Percentiles rank a stretch among this genome's conserved stretches.
phyloP scores from a whole-genome alignment of 2,329 filamentous ascomycete genomes.

The Stenocarpella maydis region DNA sequence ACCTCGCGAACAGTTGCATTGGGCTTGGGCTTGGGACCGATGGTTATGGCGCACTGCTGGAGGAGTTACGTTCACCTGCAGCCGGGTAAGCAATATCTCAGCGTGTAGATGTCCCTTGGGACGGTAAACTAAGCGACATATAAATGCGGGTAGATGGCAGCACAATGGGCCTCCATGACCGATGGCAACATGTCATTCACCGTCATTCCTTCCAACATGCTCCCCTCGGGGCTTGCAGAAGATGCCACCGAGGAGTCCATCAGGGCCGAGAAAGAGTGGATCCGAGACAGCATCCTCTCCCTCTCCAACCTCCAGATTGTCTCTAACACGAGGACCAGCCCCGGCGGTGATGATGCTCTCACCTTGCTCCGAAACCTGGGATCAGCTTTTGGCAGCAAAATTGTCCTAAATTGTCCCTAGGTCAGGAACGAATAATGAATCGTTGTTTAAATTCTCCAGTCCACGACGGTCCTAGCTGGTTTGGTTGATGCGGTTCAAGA shows the following conservation, averaged over 20 bases:
- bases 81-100: conserved; percentile 42
- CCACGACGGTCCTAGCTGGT: not conserved
- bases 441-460: not conserved
- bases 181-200: conserved; percentile 45
- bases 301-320: conserved; percentile 49
- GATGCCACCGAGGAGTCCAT: conserved; percentile 38
- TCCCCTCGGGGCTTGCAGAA: conserved; percentile 37
- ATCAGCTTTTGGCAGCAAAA: no score
- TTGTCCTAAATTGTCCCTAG: no score
- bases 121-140: not conserved
- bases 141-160: conserved; percentile 44
- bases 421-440: not conserved
- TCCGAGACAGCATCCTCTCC: conserved; percentile 48
- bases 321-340: conserved; percentile 40
- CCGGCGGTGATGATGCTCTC: conserved; percentile 45
- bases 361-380: conserved; percentile 51
- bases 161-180: conserved; percentile 51
- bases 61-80: conserved; percentile 54
- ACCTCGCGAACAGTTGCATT: conserved; percentile 54
- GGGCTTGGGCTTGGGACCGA: conserved; percentile 49
- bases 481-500: no score
- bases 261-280: conserved; percentile 49
- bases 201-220: conserved; percentile 53
- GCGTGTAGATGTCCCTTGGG: no score
- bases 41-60: conserved; percentile 53